Conservation (phyloP, 2,329 filamentous ascomycete species). For the Thyridium curvatum region DNA sequence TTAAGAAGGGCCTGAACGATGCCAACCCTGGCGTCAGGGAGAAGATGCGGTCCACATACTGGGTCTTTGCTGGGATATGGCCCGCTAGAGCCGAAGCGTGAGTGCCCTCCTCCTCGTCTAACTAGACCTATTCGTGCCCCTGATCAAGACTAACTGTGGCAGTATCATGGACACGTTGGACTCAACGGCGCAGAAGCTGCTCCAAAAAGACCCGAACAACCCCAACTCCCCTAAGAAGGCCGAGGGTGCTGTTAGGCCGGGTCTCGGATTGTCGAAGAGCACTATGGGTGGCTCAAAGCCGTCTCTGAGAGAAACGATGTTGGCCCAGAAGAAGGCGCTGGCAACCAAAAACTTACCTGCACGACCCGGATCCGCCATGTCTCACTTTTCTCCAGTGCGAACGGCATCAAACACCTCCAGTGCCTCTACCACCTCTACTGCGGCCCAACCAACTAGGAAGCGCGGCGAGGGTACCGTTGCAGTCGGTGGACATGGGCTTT, state of each 20-base stretch:
- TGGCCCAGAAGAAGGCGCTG: slow-evolving; percentile 68
- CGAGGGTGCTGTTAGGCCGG: slow-evolving; percentile 44
- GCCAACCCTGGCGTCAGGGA: slow-evolving; percentile 87
- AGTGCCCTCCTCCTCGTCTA: slow-evolving; percentile 22
- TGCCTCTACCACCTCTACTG: slow-evolving; percentile 21
- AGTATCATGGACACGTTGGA: slow-evolving; percentile 78
- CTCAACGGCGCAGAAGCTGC: slow-evolving; percentile 66
- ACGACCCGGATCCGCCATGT: slow-evolving; percentile 59
- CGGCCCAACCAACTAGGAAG: slow-evolving; percentile 28
- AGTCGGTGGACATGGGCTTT: slow-evolving; percentile 50
- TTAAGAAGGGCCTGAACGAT: slow-evolving; percentile 84
- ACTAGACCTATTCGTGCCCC: not conserved
- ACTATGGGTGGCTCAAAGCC: slow-evolving; percentile 52
- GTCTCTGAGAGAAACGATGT: slow-evolving; percentile 75
- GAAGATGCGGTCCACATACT: slow-evolving; percentile 78
- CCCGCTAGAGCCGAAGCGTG: slow-evolving; percentile 68
- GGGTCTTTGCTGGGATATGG: slow-evolving; percentile 76
- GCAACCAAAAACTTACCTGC: slow-evolving; percentile 45
- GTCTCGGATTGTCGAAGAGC: slow-evolving; percentile 56
- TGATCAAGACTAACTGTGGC: slow-evolving; percentile 11
- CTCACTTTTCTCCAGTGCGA: slow-evolving; percentile 49
- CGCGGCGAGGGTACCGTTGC: slow-evolving; percentile 37
- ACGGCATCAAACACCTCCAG: slow-evolving; percentile 30
- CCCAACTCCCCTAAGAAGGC: slow-evolving; percentile 59
- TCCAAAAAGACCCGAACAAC: slow-evolving; percentile 81